Percentiles rank a stretch among this genome's conserved stretches.
These are phyloP conservation scores for Daedalea quercina DNA, from an alignment of 768 basidiomycete genomes.

Conservation along the genomic window DNA sequence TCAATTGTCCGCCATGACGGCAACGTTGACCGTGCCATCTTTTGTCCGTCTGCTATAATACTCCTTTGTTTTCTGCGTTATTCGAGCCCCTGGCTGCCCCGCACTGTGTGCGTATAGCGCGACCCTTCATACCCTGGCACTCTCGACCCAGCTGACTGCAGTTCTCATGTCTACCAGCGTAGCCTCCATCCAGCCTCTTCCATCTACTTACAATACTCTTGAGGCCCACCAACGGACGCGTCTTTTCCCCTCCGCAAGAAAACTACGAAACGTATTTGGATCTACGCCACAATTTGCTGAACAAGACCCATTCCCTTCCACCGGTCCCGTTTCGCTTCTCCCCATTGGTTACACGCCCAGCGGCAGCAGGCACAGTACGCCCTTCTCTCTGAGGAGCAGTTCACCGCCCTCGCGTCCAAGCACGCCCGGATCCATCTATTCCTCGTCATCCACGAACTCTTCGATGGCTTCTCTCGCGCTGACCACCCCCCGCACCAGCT, in stretches of 20 bases:
- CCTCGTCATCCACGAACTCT: constrained; percentile 13
- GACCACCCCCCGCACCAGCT: constrained; percentile 16
- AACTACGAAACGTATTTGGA: constrained; percentile 52
- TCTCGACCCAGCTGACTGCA: neutral
- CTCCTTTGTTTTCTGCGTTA: neutral
- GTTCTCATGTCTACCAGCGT: neutral
- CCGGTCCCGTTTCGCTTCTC: neutral
- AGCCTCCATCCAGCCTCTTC: constrained; percentile 13
- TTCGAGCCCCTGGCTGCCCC: neutral
- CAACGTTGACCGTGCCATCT: neutral
- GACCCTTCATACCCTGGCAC: neutral
- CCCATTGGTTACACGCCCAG: constrained; percentile 1
- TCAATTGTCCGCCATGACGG: neutral
- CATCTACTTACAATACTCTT: constrained; percentile 55
- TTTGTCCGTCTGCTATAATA: neutral
- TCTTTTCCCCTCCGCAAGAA: constrained; percentile 50
- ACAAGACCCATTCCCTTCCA: neutral
- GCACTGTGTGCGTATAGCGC: neutral
- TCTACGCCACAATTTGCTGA: constrained; percentile 52
- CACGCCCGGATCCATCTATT: neutral
- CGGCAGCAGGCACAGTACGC: constrained; percentile 1
- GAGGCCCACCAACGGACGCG: constrained; percentile 43
- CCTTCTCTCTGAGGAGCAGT: neutral
- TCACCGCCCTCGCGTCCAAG: neutral
- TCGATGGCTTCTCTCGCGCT: constrained; percentile 18